Percentiles rank a stretch among this genome's conserved stretches.
Conservation (phyloP, 2,329 filamentous ascomycete species). For the Neospermospora avenae region DNA sequence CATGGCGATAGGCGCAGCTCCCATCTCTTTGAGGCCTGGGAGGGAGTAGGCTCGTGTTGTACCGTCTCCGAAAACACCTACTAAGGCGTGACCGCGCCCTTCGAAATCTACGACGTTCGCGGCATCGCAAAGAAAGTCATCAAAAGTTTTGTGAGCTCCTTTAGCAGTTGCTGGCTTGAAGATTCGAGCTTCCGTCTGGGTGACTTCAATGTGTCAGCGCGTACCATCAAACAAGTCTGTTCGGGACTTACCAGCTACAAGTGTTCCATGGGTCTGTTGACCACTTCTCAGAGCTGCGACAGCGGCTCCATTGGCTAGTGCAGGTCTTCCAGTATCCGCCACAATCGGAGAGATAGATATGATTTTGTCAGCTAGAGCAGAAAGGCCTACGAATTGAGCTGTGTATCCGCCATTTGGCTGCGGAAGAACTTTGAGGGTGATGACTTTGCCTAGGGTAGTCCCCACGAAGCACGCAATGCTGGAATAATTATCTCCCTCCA, state of each 20-base stretch:
- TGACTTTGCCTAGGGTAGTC: conserved; percentile 77
- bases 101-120: conserved; percentile 74
- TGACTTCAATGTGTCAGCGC: conserved; percentile 43
- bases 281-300: conserved; percentile 78
- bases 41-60: conserved; percentile 77
- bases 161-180: conserved; percentile 83
- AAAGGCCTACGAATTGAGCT: conserved; percentile 67
- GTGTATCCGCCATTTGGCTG: conserved; percentile 65
- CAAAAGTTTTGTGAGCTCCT: conserved; percentile 89
- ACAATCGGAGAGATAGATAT: conserved; percentile 78
- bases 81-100: conserved; percentile 71
- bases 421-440: conserved; percentile 88
- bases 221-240: not conserved
- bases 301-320: conserved; percentile 68
- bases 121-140: conserved; percentile 74
- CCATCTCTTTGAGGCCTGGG: conserved; percentile 84
- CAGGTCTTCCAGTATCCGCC: conserved; percentile 70
- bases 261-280: conserved; percentile 70
- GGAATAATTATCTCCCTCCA: conserved; percentile 93
- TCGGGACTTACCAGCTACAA: conserved; percentile 64
- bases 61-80: conserved; percentile 82
- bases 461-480: conserved; percentile 92
- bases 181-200: conserved; percentile 70
- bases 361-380: conserved; percentile 64
- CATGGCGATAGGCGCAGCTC: conserved; percentile 61